phyloP scores from a whole-genome alignment of 768 basidiomycete species.

The Dendrothele bispora region DNA sequence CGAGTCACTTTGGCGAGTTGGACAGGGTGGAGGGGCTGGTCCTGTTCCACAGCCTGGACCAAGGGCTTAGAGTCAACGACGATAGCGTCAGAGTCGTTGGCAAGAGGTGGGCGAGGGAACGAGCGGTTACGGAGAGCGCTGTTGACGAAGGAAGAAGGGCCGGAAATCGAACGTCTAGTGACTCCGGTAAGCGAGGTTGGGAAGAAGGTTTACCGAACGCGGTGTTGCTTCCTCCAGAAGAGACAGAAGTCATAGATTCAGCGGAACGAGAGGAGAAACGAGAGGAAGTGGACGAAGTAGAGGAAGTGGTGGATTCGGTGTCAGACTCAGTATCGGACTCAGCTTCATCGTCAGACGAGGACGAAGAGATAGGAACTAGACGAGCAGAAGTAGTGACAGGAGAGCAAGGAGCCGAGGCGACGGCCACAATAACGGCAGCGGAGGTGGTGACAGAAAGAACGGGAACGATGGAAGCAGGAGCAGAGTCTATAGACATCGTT shows the following conservation, averaged over 20 bases:
- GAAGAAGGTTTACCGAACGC: slow-evolving; percentile 5
- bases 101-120: not conserved
- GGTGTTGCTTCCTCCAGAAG: too few relatives aligned
- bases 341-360: not conserved
- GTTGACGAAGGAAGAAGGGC: not conserved
- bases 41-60: not conserved
- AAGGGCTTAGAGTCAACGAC: not conserved
- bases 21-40: not conserved
- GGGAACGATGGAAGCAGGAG: too few relatives aligned
- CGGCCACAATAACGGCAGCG: not conserved
- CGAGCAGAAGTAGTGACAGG: too few relatives aligned
- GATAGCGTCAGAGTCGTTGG: not conserved
- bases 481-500: too few relatives aligned
- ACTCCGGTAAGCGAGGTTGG: not conserved
- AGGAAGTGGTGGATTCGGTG: slow-evolving; percentile 3
- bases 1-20: too few relatives aligned
- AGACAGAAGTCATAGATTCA: slow-evolving; percentile 5
- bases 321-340: slow-evolving; percentile 7
- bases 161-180: not conserved
- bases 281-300: not conserved
- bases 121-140: not conserved
- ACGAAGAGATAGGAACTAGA: too few relatives aligned
- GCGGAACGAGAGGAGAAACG: slow-evolving; percentile 1
- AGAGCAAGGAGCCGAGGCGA: too few relatives aligned
- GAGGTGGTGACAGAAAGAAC: not conserved